Base-by-base conservation (phyloP, 169 alveolate genomes). In the Condylostoma magnum region DNA sequence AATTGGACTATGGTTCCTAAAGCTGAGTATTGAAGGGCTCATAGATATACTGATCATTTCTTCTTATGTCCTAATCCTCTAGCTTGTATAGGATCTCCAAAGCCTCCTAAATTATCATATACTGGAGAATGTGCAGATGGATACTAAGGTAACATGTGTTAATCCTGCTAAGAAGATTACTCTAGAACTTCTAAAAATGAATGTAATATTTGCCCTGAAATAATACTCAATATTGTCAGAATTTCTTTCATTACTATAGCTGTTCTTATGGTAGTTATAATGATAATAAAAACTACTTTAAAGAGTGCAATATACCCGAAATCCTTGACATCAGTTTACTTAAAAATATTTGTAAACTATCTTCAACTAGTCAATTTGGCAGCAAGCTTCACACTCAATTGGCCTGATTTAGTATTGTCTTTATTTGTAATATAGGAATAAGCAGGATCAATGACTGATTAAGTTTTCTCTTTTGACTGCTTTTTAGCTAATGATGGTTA, bases 341-440 rank as follows among this genome's bases (percentile, higher is more conserved):
- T 67, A 18, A 82, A 82, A 36, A 77, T 82, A 18, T 18, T 82
- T 25, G 50, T 70, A 57, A 82, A 82, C 52, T 53, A 68, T 6
- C n/a, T 68, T 47, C 77, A 68, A 37, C 47, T 68, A 10, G 69
- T 51, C 8, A 15, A 20, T n/a, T 34, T 68, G 22, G 34, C 20
- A 18, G 12, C 77, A n/a, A 10, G 27, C 15, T 68, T 68, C 31
- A 33, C 47, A 25, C 34, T 68, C 6, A 31, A 48, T 31, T 68
- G 77, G 77, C 77, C 77, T 28, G 20, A 36, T 44, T 22, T 18
- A 2, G 55, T 63, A 0, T 12, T 63, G 4, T 20, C 2, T 43
- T 20, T 63, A 15, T 63, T 63, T 27, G 3, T 36, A 63, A 25
- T 63, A 20, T 44, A 63, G 46, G 18, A 63, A 1, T 12, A 27